Percentiles rank a stretch among this genome's conserved stretches.
Conservation (phyloP, 106 monocot species). For the Posidonia australis region DNA sequence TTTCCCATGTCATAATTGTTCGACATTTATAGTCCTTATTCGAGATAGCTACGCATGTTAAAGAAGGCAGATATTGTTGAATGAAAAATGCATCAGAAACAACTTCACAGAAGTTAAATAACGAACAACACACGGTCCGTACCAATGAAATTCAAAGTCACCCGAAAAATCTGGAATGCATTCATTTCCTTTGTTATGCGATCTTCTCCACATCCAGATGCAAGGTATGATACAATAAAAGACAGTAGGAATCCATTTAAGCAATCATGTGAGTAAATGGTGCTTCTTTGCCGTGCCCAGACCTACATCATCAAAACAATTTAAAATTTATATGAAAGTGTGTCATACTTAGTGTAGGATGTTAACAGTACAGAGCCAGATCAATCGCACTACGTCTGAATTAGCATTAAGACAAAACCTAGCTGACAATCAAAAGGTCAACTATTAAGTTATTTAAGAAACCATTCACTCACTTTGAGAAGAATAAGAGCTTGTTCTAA, state of each 20-base stretch:
- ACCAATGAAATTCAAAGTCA: conserved; percentile 80
- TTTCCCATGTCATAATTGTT: no score
- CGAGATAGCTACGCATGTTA: no score
- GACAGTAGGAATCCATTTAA: conserved; percentile 83
- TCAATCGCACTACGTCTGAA: no score
- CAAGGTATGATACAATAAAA: conserved; percentile 51
- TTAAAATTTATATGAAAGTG: background rate
- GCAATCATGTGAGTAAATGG: conserved; percentile 69
- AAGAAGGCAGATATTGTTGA: no score
- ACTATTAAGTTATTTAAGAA: background rate
- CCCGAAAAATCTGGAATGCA: conserved; percentile 64
- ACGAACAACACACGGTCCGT: background rate
- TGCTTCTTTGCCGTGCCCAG: conserved; percentile 85
- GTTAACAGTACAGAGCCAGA: background rate
- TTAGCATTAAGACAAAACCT: background rate
- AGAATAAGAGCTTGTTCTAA: conserved; percentile 69
- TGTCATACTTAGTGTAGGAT: background rate
- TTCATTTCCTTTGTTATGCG: conserved; percentile 61
- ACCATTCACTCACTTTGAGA: conserved; percentile 42
- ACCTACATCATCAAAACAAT: conserved; percentile 33
- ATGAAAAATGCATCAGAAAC: no score
- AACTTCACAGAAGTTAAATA: background rate
- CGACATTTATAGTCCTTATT: no score
- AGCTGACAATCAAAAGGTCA: background rate
- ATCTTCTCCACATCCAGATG: conserved; percentile 44